These are phyloP conservation scores for Suillus variegatus DNA, from an alignment of 768 basidiomycete genomes.

Conservation along the genomic window DNA sequence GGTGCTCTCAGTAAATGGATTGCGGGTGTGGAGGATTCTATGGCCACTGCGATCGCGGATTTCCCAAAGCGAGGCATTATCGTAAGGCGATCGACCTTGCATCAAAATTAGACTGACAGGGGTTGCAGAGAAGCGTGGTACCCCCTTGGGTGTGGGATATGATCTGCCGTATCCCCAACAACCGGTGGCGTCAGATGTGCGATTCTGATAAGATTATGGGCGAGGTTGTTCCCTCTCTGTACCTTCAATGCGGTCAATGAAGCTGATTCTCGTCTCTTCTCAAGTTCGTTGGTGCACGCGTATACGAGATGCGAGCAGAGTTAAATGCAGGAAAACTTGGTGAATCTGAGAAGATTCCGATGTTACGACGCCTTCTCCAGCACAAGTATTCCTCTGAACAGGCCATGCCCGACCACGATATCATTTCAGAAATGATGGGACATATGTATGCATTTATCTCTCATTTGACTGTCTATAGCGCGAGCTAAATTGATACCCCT, in stretches of 20 bases:
- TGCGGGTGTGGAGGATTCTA: constrained; percentile 60
- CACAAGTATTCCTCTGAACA: constrained; percentile 53
- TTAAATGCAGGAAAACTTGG: constrained; percentile 58
- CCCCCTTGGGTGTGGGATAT: constrained; percentile 74
- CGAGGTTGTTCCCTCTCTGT: constrained; percentile 46
- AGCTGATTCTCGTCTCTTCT: constrained; percentile 8
- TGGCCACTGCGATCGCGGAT: constrained; percentile 74
- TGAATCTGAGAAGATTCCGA: constrained; percentile 57
- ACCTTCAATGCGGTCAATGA: constrained; percentile 7
- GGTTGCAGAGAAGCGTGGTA: constrained; percentile 62
- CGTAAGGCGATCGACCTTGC: constrained; percentile 35
- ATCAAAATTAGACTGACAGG: constrained; percentile 3
- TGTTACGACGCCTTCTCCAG: constrained; percentile 72
- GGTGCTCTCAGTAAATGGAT: constrained; percentile 74
- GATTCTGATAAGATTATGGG: constrained; percentile 81
- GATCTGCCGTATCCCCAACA: constrained; percentile 67
- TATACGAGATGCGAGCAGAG: constrained; percentile 73
- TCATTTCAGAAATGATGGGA: constrained; percentile 82
- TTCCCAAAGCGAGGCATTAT: constrained; percentile 79
- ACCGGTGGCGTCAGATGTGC: constrained; percentile 70
- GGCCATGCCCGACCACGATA: constrained; percentile 67
- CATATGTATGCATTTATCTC: constrained; percentile 57
- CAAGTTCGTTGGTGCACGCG: constrained; percentile 73
- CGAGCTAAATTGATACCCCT: constrained; percentile 5
- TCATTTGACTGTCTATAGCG: constrained; percentile 4